phyloP scores from a whole-genome alignment of 768 basidiomycete genomes.

The Pleurotus salmoneostramineus region DNA sequence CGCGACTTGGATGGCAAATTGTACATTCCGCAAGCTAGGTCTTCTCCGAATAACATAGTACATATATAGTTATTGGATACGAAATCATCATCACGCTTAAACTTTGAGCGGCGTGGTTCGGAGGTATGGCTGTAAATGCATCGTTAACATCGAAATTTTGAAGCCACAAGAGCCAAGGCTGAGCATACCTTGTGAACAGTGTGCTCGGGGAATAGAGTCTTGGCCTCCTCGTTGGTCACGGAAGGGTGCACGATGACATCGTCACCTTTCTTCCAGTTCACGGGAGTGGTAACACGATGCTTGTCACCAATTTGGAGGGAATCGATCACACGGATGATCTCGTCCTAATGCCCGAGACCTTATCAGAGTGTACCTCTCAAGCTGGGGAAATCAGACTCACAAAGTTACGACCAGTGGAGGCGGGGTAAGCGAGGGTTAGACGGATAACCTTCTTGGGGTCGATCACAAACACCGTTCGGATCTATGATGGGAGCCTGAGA shows the following conservation, averaged over 20 bases:
- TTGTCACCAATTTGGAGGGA: slow-evolving; percentile 89
- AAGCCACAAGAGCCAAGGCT: background rate
- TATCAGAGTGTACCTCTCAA: slow-evolving; percentile 44
- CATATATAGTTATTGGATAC: background rate
- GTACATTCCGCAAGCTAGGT: too few species aligned
- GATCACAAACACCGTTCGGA: slow-evolving; percentile 96
- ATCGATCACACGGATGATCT: slow-evolving; percentile 23
- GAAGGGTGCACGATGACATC: slow-evolving; percentile 90
- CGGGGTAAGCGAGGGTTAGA: slow-evolving; percentile 87
- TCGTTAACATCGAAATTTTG: background rate
- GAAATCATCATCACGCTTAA: background rate
- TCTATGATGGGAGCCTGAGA: slow-evolving; percentile 31
- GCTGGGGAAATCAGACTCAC: slow-evolving; percentile 18
- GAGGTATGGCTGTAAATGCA: background rate
- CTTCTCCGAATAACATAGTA: too few species aligned
- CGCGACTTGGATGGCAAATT: too few species aligned
- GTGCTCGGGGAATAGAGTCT: slow-evolving; percentile 84
- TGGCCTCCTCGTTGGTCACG: slow-evolving; percentile 85
- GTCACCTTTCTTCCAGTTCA: slow-evolving; percentile 93
- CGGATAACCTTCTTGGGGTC: slow-evolving; percentile 97
- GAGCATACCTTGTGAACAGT: slow-evolving; percentile 69
- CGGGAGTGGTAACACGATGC: slow-evolving; percentile 82
- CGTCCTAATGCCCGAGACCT: background rate
- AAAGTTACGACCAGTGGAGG: slow-evolving; percentile 94
- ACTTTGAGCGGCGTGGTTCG: slow-evolving; percentile 6